Percentiles rank a stretch among this genome's conserved stretches.
Evolutionary conservation across 2,329 filamentous ascomycete genomes (phyloP).

Genomic region (Chaetoscypha palmicola): DNA sequence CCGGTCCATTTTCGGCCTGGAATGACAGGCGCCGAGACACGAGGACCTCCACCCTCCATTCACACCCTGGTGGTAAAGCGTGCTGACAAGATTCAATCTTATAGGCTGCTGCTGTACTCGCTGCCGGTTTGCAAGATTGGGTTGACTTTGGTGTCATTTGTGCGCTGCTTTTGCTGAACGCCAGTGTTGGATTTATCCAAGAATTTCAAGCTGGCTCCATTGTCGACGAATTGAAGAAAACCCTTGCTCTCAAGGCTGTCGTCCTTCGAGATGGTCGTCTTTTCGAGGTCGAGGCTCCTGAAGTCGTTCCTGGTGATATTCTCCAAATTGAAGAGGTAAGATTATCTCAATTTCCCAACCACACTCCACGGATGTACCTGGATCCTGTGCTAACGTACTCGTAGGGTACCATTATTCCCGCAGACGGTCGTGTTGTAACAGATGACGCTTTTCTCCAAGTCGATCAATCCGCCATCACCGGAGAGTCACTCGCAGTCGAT

Average conservation of each 20-base stretch:
- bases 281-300: conserved; percentile 72
- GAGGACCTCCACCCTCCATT: background rate
- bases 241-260: conserved; percentile 77
- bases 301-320: conserved; percentile 86
- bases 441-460: conserved; percentile 81
- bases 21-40: conserved; percentile 8
- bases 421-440: conserved; percentile 79
- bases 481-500: conserved; percentile 85
- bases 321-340: conserved; percentile 72
- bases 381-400: background rate
- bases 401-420: conserved; percentile 78
- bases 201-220: conserved; percentile 87
- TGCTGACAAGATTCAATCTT: conserved; percentile 13
- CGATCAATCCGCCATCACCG: conserved; percentile 86
- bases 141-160: conserved; percentile 91
- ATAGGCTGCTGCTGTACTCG: conserved; percentile 62
- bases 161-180: conserved; percentile 76
- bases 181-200: conserved; percentile 77
- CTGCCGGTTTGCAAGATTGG: conserved; percentile 81
- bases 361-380: background rate
- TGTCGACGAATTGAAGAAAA: conserved; percentile 87
- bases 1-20: conserved; percentile 5
- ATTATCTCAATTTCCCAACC: conserved; percentile 6
- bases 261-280: conserved; percentile 75
- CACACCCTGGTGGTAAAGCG: background rate